phyloP scores from a whole-genome alignment of 345 rosid genomes.

The Eutrema japonicum region DNA sequence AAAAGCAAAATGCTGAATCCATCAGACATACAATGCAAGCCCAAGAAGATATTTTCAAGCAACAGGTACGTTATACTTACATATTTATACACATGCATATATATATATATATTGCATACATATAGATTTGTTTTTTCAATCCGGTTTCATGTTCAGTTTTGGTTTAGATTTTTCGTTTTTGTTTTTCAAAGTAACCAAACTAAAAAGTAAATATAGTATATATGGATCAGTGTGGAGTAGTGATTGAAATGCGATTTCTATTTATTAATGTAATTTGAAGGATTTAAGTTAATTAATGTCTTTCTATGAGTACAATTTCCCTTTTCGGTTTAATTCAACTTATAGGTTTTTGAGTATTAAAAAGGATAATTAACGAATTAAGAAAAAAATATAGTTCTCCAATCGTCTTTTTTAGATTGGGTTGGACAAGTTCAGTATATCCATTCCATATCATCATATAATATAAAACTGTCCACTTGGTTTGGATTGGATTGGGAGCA shows the following conservation, averaged over 20 bases:
- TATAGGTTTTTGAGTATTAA: neutral
- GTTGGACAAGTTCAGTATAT: neutral
- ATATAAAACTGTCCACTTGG: neutral
- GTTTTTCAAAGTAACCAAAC: conserved; percentile 1
- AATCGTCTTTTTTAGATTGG: neutral
- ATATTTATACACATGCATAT: conserved; percentile 1
- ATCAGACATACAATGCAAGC: conserved; percentile 78
- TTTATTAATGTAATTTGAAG: neutral
- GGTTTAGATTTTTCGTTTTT: neutral
- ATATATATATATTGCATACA: neutral
- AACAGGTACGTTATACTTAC: conserved; percentile 57
- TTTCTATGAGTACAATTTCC: neutral
- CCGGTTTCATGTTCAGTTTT: conserved; percentile 4
- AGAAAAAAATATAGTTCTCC: neutral
- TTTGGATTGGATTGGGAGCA: neutral
- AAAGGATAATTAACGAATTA: neutral
- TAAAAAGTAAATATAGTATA: neutral
- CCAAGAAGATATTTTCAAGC: conserved; percentile 74
- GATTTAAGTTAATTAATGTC: conserved; percentile 2
- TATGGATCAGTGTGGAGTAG: neutral
- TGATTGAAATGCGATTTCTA: neutral
- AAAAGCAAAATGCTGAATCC: conserved; percentile 55
- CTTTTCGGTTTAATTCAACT: neutral
- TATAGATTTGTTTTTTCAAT: conserved; percentile 14
- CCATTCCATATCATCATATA: neutral